Conservation (phyloP, 345 rosid species). For the Erucastrum elatum region DNA sequence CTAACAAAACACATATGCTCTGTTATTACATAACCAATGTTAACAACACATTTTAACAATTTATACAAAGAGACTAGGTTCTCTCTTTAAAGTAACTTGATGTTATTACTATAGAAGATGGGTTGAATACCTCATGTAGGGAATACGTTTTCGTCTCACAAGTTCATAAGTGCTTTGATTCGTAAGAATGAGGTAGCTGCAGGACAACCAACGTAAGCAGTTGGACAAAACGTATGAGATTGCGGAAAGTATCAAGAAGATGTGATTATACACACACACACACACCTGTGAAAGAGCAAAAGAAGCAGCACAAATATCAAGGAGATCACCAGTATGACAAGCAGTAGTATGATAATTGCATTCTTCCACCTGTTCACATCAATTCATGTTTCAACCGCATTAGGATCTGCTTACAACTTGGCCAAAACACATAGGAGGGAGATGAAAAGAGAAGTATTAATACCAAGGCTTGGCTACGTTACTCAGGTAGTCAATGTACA, state of each 20-base stretch:
- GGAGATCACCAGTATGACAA: slow-evolving; percentile 59
- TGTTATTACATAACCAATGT: slow-evolving; percentile 1
- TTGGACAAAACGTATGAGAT: slow-evolving; percentile 12
- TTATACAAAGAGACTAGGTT: neutral
- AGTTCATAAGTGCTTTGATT: slow-evolving; percentile 97
- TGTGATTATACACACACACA: neutral
- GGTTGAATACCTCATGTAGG: slow-evolving; percentile 65
- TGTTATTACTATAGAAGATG: neutral
- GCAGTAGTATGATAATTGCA: slow-evolving; percentile 63
- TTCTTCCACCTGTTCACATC: slow-evolving; percentile 83
- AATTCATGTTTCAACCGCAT: neutral
- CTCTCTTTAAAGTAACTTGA: neutral
- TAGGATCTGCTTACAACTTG: neutral
- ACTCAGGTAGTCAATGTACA: slow-evolving; percentile 67
- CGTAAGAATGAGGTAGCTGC: slow-evolving; percentile 91
- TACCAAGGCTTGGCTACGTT: slow-evolving; percentile 76
- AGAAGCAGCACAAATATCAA: slow-evolving; percentile 83
- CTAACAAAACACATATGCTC: slow-evolving; percentile 41
- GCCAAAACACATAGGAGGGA: too few relatives aligned
- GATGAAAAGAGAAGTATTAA: slow-evolving; percentile 9
- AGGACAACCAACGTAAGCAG: slow-evolving; percentile 22
- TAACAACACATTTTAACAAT: neutral
- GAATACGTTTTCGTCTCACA: slow-evolving; percentile 83
- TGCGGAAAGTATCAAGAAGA: neutral
- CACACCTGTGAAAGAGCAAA: slow-evolving; percentile 79